These are phyloP conservation scores for Polytrichum commune DNA, from an alignment of 225 moss, liverwort and hornwort species.

Conservation along the genomic window DNA sequence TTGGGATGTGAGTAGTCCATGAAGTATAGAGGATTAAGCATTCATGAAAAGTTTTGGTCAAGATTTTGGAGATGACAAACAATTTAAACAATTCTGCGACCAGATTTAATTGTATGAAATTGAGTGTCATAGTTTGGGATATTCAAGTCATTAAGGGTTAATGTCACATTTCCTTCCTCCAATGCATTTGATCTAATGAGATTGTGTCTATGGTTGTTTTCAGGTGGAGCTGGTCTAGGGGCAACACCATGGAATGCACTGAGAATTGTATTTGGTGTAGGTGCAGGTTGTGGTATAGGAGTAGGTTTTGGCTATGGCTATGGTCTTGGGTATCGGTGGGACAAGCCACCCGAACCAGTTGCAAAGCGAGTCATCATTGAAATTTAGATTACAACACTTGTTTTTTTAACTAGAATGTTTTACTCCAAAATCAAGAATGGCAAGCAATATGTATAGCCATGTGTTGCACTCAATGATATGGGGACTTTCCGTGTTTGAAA, in stretches of 20 bases:
- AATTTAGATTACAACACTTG: slow-evolving; percentile 26
- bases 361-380: slow-evolving; percentile 76
- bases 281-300: slow-evolving; percentile 84
- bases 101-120: too few species aligned
- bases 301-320: slow-evolving; percentile 85
- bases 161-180: neutral
- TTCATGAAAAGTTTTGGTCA: too few species aligned
- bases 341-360: slow-evolving; percentile 48
- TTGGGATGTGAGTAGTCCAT: too few species aligned
- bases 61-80: too few species aligned
- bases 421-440: too few species aligned
- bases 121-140: too few species aligned
- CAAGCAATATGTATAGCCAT: too few species aligned
- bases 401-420: too few species aligned
- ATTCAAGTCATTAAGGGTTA: neutral
- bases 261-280: slow-evolving; percentile 77
- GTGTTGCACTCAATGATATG: too few species aligned
- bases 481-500: too few species aligned
- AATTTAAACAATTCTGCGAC: too few species aligned
- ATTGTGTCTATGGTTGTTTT: neutral
- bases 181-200: neutral
- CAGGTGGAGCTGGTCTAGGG: slow-evolving; percentile 86
- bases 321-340: slow-evolving; percentile 87
- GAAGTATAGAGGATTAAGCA: too few species aligned
- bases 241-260: slow-evolving; percentile 71